These are phyloP conservation scores for Ascochyta koolunga DNA, from an alignment of 2,329 filamentous ascomycete species.

Conservation along the genomic window DNA sequence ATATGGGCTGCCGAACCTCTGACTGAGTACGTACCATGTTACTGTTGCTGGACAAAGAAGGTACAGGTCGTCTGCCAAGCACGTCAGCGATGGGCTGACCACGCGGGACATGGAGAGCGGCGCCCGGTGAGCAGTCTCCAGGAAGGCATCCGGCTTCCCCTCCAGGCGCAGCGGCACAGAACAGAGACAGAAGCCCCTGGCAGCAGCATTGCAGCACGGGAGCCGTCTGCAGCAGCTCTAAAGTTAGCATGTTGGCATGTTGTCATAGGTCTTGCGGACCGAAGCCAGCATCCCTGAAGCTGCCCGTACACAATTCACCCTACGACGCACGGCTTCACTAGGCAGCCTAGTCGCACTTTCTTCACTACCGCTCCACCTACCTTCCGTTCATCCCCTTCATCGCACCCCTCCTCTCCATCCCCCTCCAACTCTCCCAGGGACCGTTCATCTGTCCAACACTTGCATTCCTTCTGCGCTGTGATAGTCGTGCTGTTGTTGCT, in stretches of 20 bases:
- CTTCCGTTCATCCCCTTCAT: slow-evolving; percentile 36
- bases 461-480: slow-evolving; percentile 20
- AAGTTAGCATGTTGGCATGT: slow-evolving; percentile 44
- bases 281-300: slow-evolving; percentile 36
- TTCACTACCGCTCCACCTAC: slow-evolving; percentile 39
- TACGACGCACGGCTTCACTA: slow-evolving; percentile 40
- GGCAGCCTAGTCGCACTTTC: slow-evolving; percentile 39
- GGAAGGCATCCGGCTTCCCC: no score
- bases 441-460: slow-evolving; percentile 22
- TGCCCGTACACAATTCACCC: slow-evolving; percentile 39
- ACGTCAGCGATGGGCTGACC: slow-evolving; percentile 12
- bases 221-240: slow-evolving; percentile 25
- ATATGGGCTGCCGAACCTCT: slow-evolving; percentile 10
- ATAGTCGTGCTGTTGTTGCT: slow-evolving; percentile 24
- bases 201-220: slow-evolving; percentile 13
- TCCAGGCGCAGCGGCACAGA: slow-evolving; percentile 7
- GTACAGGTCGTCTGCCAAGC: slow-evolving; percentile 7
- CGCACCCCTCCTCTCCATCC: slow-evolving; percentile 29
- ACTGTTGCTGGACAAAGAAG: slow-evolving; percentile 5
- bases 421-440: slow-evolving; percentile 33
- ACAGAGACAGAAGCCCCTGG: slow-evolving; percentile 25
- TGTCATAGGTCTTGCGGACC: slow-evolving; percentile 35
- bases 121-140: slow-evolving; percentile 22
- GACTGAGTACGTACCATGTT: slow-evolving; percentile 7
- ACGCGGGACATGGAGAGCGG: slow-evolving; percentile 21